phyloP scores from a whole-genome alignment of 2,329 filamentous ascomycete genomes.

The Aspergillus fumigatiaffinis region DNA sequence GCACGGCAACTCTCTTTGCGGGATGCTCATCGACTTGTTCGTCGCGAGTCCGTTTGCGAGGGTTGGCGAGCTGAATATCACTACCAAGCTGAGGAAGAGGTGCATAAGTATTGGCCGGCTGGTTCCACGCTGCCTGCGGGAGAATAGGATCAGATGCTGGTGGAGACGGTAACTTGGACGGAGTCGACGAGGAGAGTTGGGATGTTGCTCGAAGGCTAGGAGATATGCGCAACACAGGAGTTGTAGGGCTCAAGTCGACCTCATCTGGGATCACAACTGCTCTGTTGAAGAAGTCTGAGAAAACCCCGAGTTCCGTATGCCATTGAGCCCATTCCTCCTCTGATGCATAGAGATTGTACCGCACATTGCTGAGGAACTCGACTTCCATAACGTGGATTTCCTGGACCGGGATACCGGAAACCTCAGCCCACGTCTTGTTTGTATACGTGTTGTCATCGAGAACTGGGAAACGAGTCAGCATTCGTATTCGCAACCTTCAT shows the following conservation, averaged over 20 bases:
- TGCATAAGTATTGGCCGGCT: conserved; percentile 24
- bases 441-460: conserved; percentile 98
- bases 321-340: conserved; percentile 82
- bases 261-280: conserved; percentile 52
- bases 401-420: conserved; percentile 86
- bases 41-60: conserved; percentile 60
- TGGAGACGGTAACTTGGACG: conserved; percentile 41
- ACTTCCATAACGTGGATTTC: conserved; percentile 99
- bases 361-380: conserved; percentile 98
- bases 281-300: conserved; percentile 76
- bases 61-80: conserved; percentile 17
- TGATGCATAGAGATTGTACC: conserved; percentile 86
- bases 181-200: conserved; percentile 25
- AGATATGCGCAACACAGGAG: conserved; percentile 30
- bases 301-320: conserved; percentile 77
- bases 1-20: conserved; percentile 46
- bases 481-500: neutral
- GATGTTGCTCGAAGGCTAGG: conserved; percentile 34
- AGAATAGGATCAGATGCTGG: conserved; percentile 28
- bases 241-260: conserved; percentile 26
- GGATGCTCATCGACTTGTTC: conserved; percentile 53
- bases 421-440: conserved; percentile 99
- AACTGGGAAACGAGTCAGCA: conserved; percentile 49
- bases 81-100: conserved; percentile 21
- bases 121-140: conserved; percentile 25